A percentile compares a stretch with the other conserved stretches of the same genome.
These are phyloP conservation scores for Monilinia vaccinii-corymbosi DNA, from an alignment of 2,329 filamentous ascomycete genomes.

Conservation along the genomic window DNA sequence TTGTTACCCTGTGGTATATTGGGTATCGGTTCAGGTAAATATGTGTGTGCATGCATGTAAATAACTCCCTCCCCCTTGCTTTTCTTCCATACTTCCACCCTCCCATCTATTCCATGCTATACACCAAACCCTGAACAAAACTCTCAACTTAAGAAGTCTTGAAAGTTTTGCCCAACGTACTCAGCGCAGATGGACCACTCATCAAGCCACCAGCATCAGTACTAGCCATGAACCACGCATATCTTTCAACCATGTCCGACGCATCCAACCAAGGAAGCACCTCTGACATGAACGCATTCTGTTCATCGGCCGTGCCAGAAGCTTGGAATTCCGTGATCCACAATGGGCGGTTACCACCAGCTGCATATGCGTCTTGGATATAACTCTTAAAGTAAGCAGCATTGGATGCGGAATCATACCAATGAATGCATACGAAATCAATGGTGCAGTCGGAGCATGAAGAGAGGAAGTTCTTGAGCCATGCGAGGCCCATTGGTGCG, in stretches of 20 bases:
- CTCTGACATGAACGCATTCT: slow-evolving; percentile 32
- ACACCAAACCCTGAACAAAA: background rate
- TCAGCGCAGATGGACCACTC: background rate
- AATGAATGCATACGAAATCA: slow-evolving; percentile 39
- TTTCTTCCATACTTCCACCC: background rate
- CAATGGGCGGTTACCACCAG: slow-evolving; percentile 27
- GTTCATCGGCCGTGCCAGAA: slow-evolving; percentile 24
- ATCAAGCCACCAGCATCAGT: background rate
- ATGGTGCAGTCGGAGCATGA: slow-evolving; percentile 35
- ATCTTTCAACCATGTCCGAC: slow-evolving; percentile 17
- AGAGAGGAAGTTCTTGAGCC: slow-evolving; percentile 36
- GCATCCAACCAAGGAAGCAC: slow-evolving; percentile 37
- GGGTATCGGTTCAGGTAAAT: background rate
- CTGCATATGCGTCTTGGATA: slow-evolving; percentile 30
- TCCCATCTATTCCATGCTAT: background rate
- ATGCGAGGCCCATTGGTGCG: slow-evolving; percentile 34
- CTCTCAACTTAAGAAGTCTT: background rate
- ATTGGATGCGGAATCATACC: slow-evolving; percentile 34
- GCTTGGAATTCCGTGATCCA: slow-evolving; percentile 38
- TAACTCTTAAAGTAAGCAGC: slow-evolving; percentile 36
- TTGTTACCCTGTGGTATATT: background rate
- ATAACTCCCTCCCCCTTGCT: background rate
- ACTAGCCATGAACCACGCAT: slow-evolving; percentile 9
- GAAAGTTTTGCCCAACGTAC: slow-evolving; percentile 5
- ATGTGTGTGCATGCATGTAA: background rate